phyloP scores from a whole-genome alignment of 2,329 filamentous ascomycete genomes.

The Tolypocladium cylindrosporum region DNA sequence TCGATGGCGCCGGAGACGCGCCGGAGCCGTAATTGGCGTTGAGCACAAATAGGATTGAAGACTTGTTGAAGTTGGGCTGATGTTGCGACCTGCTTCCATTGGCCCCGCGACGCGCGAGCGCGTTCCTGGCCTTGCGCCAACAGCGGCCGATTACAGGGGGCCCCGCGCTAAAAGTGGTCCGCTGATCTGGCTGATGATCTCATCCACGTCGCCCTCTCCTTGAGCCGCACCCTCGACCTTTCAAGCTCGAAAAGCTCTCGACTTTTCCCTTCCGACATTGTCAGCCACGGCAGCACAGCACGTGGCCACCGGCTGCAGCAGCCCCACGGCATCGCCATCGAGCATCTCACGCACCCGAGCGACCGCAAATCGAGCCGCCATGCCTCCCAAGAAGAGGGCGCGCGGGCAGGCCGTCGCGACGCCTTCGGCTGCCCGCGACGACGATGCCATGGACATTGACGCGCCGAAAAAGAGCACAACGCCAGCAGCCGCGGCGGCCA shows the following conservation, averaged over 20 bases:
- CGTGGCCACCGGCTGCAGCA: not conserved
- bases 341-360: not conserved
- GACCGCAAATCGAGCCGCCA: conserved; percentile 19
- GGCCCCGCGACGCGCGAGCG: not conserved
- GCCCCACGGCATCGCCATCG: too few relatives aligned
- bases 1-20: not conserved
- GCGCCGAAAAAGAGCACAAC: conserved; percentile 45
- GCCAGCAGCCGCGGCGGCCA: conserved; percentile 14
- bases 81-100: not conserved
- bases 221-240: not conserved
- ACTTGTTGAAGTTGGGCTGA: not conserved
- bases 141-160: not conserved
- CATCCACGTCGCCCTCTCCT: not conserved
- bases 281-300: not conserved
- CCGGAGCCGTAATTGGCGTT: not conserved
- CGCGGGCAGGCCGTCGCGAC: conserved; percentile 49
- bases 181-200: not conserved
- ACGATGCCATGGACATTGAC: conserved; percentile 52
- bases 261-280: not conserved
- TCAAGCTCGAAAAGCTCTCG: not conserved
- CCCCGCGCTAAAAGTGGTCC: not conserved
- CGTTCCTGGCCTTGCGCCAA: not conserved
- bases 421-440: conserved; percentile 41
- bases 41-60: not conserved
- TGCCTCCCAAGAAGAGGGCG: conserved; percentile 63